These are phyloP conservation scores for Leptomonas seymouri DNA, from an alignment of 208 protist species.

Conservation along the genomic window DNA sequence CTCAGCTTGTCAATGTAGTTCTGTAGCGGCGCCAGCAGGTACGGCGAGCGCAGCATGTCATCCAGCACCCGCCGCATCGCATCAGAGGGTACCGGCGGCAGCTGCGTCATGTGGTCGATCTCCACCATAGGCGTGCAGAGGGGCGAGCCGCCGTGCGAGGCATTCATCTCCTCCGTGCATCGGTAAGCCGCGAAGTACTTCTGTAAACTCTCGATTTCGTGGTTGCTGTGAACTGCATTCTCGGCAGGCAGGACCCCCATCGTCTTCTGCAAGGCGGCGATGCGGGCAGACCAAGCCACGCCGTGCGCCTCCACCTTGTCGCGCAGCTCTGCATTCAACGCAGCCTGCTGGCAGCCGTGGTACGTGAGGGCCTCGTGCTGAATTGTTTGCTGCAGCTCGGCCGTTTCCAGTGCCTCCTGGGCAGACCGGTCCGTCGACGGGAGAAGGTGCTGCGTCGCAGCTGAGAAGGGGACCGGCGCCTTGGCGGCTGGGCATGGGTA, in stretches of 20 bases:
- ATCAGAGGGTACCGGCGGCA: conserved; percentile 45
- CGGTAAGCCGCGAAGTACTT: conserved; percentile 59
- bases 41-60: conserved; percentile 56
- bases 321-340: conserved; percentile 77
- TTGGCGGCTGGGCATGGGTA: background rate
- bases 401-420: conserved; percentile 34
- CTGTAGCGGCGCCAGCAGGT: conserved; percentile 69
- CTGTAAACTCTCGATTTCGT: conserved; percentile 42
- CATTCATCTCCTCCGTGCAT: conserved; percentile 56
- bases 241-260: conserved; percentile 51
- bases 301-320: conserved; percentile 57
- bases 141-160: conserved; percentile 30
- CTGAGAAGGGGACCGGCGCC: background rate
- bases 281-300: conserved; percentile 44
- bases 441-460: conserved; percentile 19
- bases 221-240: conserved; percentile 35
- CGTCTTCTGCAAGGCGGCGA: conserved; percentile 45
- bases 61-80: conserved; percentile 64
- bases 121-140: conserved; percentile 42
- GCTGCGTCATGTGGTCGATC: conserved; percentile 37
- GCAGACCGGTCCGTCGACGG: conserved; percentile 19
- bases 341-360: conserved; percentile 81
- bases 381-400: conserved; percentile 53
- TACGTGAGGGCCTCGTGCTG: conserved; percentile 49
- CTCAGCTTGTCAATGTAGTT: conserved; percentile 51